Evolutionary conservation across 306 rosid species (phyloP), one percentile per base, ranked within the genome.

Genomic region (Vigna reflexopilosa): DNA sequence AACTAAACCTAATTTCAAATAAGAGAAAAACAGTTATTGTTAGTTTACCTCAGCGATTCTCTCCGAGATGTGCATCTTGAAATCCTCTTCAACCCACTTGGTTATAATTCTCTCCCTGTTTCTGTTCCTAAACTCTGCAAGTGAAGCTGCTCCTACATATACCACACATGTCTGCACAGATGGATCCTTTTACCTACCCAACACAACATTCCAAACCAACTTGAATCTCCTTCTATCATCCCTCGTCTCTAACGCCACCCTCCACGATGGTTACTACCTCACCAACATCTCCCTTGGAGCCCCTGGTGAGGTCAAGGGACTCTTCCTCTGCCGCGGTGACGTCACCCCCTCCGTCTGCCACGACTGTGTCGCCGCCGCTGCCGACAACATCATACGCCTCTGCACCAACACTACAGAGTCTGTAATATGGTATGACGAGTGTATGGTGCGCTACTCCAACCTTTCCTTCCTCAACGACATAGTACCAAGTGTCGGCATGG

Each of bases 321-420:
- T 82, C 24, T 86, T 87, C 72, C 90, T 90, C 77, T 90, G 93
- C 79, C 88, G 91, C 36, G 90, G 87, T 0, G 94, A 91, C 64
- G 28, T 70, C 62, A 19, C 63, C 56, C 22, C 81, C 6, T 13
- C 78, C 7, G 5, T 56, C 6, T 91, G 93, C 7, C 79, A 62
- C 10, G 51, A 50, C 15, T 91, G 93, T 11, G 90, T 90, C 38
- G 1, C 71, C 65, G 64, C 72, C 48, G 88, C 94, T 0, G 64
- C 84, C 7, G 1, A n/a, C 1, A 34, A 65, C 59, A 79, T 83
- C 1, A 50, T 5, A 1, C 10, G 44, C 3, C 65, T 0, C 9
- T 89, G 96, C 38, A 83, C 86, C 7, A 77, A 73, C 50, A 67
- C 78, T 32, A 88, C 85, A n/a, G 85, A 84, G 57, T 74, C 88